A percentile compares a stretch with the other conserved stretches of the same genome.
These are phyloP conservation scores for Nannochloropsis salina DNA, from an alignment of 108 stramenopile species.

Conservation along the genomic window DNA sequence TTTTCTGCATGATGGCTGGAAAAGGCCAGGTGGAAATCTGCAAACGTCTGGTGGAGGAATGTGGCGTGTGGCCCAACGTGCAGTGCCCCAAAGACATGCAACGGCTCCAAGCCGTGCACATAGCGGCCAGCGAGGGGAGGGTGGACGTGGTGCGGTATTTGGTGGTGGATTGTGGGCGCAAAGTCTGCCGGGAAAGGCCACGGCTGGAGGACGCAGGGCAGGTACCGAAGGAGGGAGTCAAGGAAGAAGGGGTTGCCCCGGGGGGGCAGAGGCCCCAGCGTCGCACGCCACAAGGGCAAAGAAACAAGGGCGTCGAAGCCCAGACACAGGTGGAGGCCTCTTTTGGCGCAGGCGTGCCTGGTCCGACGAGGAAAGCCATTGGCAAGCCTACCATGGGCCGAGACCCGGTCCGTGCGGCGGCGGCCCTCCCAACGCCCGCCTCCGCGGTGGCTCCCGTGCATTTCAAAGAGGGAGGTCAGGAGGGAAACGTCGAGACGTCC, in stretches of 20 bases:
- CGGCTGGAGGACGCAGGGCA: neutral
- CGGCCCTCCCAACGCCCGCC: no score
- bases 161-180: conserved; percentile 4
- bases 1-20: conserved; percentile 13
- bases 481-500: neutral
- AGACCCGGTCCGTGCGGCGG: no score
- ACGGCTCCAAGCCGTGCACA: neutral
- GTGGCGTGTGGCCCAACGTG: neutral
- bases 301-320: neutral
- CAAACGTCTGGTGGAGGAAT: neutral
- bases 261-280: neutral
- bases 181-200: neutral
- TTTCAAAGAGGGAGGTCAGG: neutral
- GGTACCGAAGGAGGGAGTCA: neutral
- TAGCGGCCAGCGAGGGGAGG: conserved; percentile 3
- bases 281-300: no score
- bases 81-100: neutral
- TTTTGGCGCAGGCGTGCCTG: no score
- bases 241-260: neutral
- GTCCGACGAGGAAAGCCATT: no score
- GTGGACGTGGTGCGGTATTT: neutral
- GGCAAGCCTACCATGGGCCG: no score
- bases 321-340: neutral
- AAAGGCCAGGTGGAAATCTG: conserved; percentile 12
- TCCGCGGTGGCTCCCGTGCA: neutral